Evolutionary conservation across 2,329 filamentous ascomycete genomes (phyloP), one percentile per base, ranked within the genome.

Genomic region (Boeremia lycopersici): DNA sequence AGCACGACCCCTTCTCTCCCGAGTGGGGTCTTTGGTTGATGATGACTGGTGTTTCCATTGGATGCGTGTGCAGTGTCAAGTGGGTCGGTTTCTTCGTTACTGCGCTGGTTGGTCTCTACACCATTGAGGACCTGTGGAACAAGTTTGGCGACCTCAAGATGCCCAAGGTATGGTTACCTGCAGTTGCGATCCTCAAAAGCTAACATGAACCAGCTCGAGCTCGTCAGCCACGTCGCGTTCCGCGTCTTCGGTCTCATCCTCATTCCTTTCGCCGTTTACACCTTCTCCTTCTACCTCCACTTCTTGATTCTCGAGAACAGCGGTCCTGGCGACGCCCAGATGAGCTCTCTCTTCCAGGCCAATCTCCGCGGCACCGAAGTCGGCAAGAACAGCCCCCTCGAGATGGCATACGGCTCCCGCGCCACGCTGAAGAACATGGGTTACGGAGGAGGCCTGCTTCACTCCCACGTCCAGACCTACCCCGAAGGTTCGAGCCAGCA

Each of bases 401-500:
- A 99, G 73, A 82, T 99, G 62, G 93, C 92, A 5, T 82, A 89
- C 61, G 95, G 96, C 25, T 99, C 95, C 31, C 87, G 89, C 55
- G 90, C 89, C 8, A 99, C 95, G 0, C 81, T 99, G 63, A 99
- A 99, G 84, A 99, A 99, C 76, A 99, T 98, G 95, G 95, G 95
- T 29, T 99, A 99, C 69, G 95, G 95, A 56, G 95, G 95, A 72
- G 95, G 95, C 74, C 86, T 99, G 31, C 87, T 98, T 40, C 93
- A 98, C 78, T 97, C 93, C 36, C 95, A 98, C 81, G 86, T 97
- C 59, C 93, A 98, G 78, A 97, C 92, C 8, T 98, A 91, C 74
- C 93, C 93, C 0, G 93, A 97, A 72, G 95, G 93, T 29, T 98
- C 95, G 33, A 80, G 80, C 47, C 95, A 99, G 78, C 96, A 99